These are phyloP conservation scores for Phyllosticta capitalensis DNA, from an alignment of 2,329 filamentous ascomycete species.

Conservation along the genomic window DNA sequence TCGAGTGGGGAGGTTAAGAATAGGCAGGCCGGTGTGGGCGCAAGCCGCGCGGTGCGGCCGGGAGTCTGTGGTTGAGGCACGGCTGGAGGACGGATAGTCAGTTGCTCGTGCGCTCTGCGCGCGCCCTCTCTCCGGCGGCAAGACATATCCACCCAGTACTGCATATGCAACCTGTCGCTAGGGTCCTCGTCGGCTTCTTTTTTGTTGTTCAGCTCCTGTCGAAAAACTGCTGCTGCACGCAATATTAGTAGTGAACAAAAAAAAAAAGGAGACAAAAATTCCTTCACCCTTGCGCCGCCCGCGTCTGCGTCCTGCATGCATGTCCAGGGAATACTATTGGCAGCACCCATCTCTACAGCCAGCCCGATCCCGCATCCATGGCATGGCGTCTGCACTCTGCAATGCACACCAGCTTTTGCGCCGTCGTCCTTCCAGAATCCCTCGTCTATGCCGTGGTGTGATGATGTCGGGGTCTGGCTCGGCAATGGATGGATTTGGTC, in stretches of 20 bases:
- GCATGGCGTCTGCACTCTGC: not conserved
- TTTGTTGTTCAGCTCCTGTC: too few relatives aligned
- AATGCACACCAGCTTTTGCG: too few relatives aligned
- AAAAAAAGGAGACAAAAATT: not conserved
- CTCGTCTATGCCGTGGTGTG: constrained; percentile 4
- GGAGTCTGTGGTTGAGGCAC: not conserved
- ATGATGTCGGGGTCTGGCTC: not conserved
- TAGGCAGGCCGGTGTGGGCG: constrained; percentile 5
- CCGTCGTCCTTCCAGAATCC: not conserved
- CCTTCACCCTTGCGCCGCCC: not conserved
- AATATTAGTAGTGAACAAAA: not conserved
- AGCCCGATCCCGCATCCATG: not conserved
- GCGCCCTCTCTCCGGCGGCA: not conserved
- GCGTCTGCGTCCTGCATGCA: not conserved
- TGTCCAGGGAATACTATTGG: not conserved
- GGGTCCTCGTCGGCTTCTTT: too few relatives aligned
- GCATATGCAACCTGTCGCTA: not conserved
- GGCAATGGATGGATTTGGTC: not conserved
- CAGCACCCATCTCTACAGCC: not conserved
- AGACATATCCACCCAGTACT: too few relatives aligned
- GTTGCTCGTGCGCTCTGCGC: not conserved
- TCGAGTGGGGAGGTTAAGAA: constrained; percentile 10
- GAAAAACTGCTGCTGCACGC: too few relatives aligned
- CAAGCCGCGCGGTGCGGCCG: not conserved
- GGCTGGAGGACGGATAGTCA: not conserved